Base-by-base conservation (phyloP, 2,329 filamentous ascomycete species). In the Aspergillus awamori region DNA sequence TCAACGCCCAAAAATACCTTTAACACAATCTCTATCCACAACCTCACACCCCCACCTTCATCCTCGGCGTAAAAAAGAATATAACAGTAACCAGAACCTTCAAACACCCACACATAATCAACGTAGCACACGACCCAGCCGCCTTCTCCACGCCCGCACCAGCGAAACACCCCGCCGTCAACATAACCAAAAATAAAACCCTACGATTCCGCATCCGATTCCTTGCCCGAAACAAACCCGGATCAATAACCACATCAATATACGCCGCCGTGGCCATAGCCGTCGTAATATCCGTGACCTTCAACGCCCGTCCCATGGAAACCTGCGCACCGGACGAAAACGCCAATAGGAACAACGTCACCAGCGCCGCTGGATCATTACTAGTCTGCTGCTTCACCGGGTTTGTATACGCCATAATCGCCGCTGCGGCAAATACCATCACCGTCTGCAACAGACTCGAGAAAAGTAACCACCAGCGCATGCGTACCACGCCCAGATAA, bases 251-350 rank as follows among this genome's bases (percentile, higher is more conserved):
- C 58, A 87, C 69, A 67, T 88, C 86, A 1, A 88, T 77, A 80
- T 84, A 88, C 1, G 86, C 86, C 0, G 86, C 85, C 5, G 86
- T 88, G 0, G 85, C 86, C 85, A 88, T 88, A 26, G 86, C 85
- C 0, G 86, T 88, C 60, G 80, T 86, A 67, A 88, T 87, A 70
- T 89, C 86, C 0, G 83, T 83, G 74, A 87, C 82, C 49, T 78
- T 74, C 58, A 88, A 70, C 41, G 81, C 79, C 24, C 86, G 78
- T 2, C 81, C 81, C 75, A 85, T 81, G 2, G 86, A 85, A 0
- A 89, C 85, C 69, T 88, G 86, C 52, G 80, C 83, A 0, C 86
- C 86, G 0, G 84, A 79, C 0, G 85, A 81, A 53, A 84, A 82
- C 0, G 85, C 84, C 30, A 88, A 41, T 87, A 69, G 1, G 75